These are phyloP conservation scores for Danielia reshetovae DNA, from an alignment of 805 yeast genomes.

Conservation along the genomic window DNA sequence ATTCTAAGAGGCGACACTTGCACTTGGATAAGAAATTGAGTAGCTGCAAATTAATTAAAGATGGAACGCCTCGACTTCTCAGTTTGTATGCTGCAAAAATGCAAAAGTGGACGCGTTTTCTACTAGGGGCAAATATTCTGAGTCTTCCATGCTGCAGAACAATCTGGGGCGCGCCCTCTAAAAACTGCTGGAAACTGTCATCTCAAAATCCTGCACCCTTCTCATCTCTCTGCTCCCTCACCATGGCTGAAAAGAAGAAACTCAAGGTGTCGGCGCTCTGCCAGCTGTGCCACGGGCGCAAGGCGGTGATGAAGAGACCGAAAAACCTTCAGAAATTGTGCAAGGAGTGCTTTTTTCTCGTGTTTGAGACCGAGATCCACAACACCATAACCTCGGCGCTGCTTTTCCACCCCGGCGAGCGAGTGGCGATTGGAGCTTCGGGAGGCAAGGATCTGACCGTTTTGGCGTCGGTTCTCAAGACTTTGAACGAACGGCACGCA, in stretches of 20 bases:
- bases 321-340: slow-evolving; percentile 88
- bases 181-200: no score
- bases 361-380: slow-evolving; percentile 94
- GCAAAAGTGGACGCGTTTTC: no score
- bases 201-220: neutral
- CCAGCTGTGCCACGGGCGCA: slow-evolving; percentile 76
- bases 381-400: slow-evolving; percentile 71
- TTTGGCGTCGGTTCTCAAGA: slow-evolving; percentile 79
- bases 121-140: no score
- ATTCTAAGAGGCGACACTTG: no score
- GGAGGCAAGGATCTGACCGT: slow-evolving; percentile 99
- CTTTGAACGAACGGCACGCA: slow-evolving; percentile 80
- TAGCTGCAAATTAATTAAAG: no score
- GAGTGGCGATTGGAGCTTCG: slow-evolving; percentile 95
- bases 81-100: no score
- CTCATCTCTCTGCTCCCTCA: no score
- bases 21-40: no score
- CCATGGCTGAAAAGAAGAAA: no score
- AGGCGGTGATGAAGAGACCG: slow-evolving; percentile 88
- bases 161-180: no score
- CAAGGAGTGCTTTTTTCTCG: slow-evolving; percentile 82
- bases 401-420: slow-evolving; percentile 76
- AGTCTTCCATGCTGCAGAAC: no score
- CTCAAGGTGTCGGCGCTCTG: slow-evolving; percentile 52
- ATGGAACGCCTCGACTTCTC: no score